These are phyloP conservation scores for Pseudozyma sp. DNA, from an alignment of 1,284 basidiomycete genomes.

Conservation along the genomic window DNA sequence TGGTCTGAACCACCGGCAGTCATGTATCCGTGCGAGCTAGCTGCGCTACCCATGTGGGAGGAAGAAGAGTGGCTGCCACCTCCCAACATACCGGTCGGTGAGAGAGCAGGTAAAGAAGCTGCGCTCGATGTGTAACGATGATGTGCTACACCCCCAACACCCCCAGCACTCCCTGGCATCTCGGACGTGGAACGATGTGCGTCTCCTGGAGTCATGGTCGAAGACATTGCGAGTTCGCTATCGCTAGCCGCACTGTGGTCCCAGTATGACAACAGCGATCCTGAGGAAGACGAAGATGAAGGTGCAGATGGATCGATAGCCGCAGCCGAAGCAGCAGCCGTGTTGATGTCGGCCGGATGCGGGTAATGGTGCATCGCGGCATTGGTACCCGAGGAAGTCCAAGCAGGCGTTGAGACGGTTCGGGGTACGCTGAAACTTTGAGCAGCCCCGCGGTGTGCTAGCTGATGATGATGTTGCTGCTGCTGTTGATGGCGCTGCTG, in stretches of 20 bases:
- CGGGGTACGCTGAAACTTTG: slow-evolving; percentile 26
- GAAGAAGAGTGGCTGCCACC: slow-evolving; percentile 6
- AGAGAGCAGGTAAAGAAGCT: slow-evolving; percentile 18
- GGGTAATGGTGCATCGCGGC: slow-evolving; percentile 8
- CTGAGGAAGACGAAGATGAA: slow-evolving; percentile 24
- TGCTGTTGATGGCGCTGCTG: slow-evolving; percentile 6
- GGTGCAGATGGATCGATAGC: slow-evolving; percentile 6
- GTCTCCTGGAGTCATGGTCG: slow-evolving; percentile 16
- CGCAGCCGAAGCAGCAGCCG: background rate
- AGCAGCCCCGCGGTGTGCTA: background rate
- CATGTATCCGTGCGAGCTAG: slow-evolving; percentile 13
- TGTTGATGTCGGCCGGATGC: slow-evolving; percentile 3
- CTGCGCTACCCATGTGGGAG: background rate
- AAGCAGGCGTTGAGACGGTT: slow-evolving; percentile 19
- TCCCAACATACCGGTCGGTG: slow-evolving; percentile 5
- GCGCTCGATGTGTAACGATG: slow-evolving; percentile 28
- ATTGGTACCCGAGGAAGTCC: slow-evolving; percentile 14
- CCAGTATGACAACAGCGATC: slow-evolving; percentile 35
- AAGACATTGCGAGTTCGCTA: slow-evolving; percentile 22
- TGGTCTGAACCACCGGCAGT: slow-evolving; percentile 7
- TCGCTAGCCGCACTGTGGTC: slow-evolving; percentile 27
- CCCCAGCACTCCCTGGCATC: background rate
- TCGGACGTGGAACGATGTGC: slow-evolving; percentile 18
- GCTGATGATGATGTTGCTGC: background rate
- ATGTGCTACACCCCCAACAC: slow-evolving; percentile 7